Evolutionary conservation across 1,284 basidiomycete species (phyloP).

Genomic region (Termitomyces sp.): DNA sequence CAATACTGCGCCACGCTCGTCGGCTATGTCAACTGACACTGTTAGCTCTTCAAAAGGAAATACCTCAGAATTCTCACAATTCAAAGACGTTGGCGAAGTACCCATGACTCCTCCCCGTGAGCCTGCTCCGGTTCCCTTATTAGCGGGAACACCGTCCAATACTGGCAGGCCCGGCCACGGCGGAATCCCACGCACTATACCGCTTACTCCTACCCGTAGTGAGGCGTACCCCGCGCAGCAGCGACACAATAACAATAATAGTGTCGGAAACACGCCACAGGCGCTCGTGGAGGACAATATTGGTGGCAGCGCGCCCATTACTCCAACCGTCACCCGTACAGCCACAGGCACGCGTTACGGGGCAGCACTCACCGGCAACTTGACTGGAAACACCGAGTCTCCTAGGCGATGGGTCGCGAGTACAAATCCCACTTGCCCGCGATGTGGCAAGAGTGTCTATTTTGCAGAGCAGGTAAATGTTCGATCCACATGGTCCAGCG

Average conservation of each 20-base stretch:
- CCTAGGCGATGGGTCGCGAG: slow-evolving; percentile 27
- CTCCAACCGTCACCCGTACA: slow-evolving; percentile 16
- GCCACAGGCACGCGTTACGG: slow-evolving; percentile 22
- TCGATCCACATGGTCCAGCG: neutral
- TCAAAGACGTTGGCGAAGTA: neutral
- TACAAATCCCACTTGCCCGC: slow-evolving; percentile 30
- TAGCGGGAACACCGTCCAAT: slow-evolving; percentile 19
- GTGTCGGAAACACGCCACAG: slow-evolving; percentile 7
- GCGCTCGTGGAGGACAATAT: neutral
- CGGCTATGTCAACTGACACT: slow-evolving; percentile 22
- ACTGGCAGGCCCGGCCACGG: slow-evolving; percentile 30
- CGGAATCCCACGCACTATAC: slow-evolving; percentile 30
- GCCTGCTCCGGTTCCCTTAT: neutral
- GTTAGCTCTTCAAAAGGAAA: neutral
- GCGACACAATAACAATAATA: slow-evolving; percentile 8
- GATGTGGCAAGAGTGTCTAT: slow-evolving; percentile 34
- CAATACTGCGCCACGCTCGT: slow-evolving; percentile 20
- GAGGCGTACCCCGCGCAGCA: slow-evolving; percentile 13
- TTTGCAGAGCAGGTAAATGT: slow-evolving; percentile 35
- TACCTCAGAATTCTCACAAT: neutral
- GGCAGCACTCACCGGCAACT: slow-evolving; percentile 17
- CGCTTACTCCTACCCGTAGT: slow-evolving; percentile 22
- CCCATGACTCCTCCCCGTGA: slow-evolving; percentile 3
- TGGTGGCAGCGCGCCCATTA: neutral
- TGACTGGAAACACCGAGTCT: slow-evolving; percentile 23